Base-by-base conservation (phyloP, 2,329 filamentous ascomycete species). In the Stagonosporopsis rhizophila region DNA sequence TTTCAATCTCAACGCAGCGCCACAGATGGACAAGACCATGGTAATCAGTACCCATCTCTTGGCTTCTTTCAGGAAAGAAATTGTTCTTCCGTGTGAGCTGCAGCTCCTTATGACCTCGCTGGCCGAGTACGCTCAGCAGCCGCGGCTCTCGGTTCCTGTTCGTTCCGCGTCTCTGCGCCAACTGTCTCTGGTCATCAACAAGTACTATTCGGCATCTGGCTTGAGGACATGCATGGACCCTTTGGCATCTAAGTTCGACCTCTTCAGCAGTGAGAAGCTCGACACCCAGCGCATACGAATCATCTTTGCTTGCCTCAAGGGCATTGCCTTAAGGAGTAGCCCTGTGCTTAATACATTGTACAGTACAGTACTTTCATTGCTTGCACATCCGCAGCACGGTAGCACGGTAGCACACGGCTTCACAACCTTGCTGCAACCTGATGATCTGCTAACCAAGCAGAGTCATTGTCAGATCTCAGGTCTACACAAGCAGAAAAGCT, bases 401-500 rank as follows among this genome's bases (percentile, higher is more conserved):
- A 76, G 74, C 37, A 78, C 76, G 12, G 79, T 84, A 32, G 83
- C 86, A 1, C 80, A 81, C 44, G 82, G 83, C 23, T 89, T 89
- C 64, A 74, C 80, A 14, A 82, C 83, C 8, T 79, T 89, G 3
- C 79, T 89, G 5, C 78, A 83, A 23, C 80, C 85, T 2, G 85
- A 88, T 61, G 84, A 87, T 59, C 76, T 89, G 20, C 75, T 89
- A 32, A 85, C 80, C 12, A 81, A 84, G 57, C 75, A 80, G 34
- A 89, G 89, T 63, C 82, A 85, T 59, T 87, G 86, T 58, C 80
- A 81, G 17, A 82, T 89, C 34, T 83, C 86, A 3, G 79, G 86
- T 3, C 78, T 89, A 2, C 82, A 85, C 61, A 87, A 86, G 66
- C 87, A 89, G 65, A 85, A 84, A 58, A 80, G 84, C 37, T 89